These are phyloP conservation scores for Trebouxia sp. DNA, from an alignment of 139 green algal genomes.

Conservation along the genomic window DNA sequence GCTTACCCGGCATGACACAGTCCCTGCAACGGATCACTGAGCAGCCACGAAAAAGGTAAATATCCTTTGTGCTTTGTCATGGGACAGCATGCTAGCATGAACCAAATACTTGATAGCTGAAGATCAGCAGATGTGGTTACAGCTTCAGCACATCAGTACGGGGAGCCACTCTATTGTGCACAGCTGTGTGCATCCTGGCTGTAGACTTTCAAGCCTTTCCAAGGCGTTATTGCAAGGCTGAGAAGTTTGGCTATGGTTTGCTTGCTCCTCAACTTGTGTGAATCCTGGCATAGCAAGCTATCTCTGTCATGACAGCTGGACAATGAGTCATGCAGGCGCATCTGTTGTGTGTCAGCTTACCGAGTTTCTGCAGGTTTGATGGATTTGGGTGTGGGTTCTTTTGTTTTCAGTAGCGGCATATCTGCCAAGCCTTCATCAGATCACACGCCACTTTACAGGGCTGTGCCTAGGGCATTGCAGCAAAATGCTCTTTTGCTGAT, in stretches of 20 bases:
- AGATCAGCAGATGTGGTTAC: background rate
- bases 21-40: background rate
- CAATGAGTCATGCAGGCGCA: no score
- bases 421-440: background rate
- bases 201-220: constrained; percentile 91
- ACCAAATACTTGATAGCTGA: background rate
- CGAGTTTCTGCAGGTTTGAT: constrained; percentile 62
- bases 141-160: constrained; percentile 50
- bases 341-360: background rate
- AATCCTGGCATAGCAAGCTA: no score
- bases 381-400: constrained; percentile 86
- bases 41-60: background rate
- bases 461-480: background rate
- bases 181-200: constrained; percentile 82
- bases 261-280: no score
- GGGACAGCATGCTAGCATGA: background rate
- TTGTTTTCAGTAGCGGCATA: constrained; percentile 71
- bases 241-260: constrained; percentile 69
- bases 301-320: no score
- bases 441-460: background rate
- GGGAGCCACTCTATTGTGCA: constrained; percentile 72
- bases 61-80: background rate
- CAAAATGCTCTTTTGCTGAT: background rate
- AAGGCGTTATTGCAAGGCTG: constrained; percentile 74
- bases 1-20: background rate